Conservation (phyloP, 805 yeast species). For the Saturnispora silvae region DNA sequence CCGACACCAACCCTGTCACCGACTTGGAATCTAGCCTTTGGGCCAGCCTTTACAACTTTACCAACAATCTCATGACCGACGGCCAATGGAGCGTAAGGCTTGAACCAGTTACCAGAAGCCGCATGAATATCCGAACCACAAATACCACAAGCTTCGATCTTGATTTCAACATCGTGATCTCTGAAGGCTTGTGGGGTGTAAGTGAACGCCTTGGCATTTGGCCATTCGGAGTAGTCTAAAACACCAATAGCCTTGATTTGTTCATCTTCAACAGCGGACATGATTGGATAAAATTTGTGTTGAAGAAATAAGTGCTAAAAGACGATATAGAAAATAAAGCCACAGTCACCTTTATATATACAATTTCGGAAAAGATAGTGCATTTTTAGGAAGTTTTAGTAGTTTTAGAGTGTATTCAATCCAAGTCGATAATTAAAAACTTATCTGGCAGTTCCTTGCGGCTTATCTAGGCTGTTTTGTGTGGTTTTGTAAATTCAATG, state of each 20-base stretch:
- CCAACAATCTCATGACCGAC: constrained; percentile 43
- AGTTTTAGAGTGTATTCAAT: too few species aligned
- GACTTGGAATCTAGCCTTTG: constrained; percentile 24
- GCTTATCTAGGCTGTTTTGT: too few species aligned
- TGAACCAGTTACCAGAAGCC: constrained; percentile 24
- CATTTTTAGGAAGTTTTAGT: too few species aligned
- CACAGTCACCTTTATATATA: too few species aligned
- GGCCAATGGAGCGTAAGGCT: constrained; percentile 13
- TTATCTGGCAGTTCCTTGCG: too few species aligned
- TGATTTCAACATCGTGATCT: constrained; percentile 29
- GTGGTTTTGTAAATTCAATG: too few species aligned
- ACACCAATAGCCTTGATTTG: constrained; percentile 17
- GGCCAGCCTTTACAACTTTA: constrained; percentile 30
- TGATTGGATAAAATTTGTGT: neutral
- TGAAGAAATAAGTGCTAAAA: neutral
- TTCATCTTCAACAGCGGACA: constrained; percentile 4
- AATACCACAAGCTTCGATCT: constrained; percentile 37
- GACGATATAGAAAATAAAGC: too few species aligned
- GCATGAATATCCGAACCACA: constrained; percentile 44
- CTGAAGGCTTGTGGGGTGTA: constrained; percentile 14
- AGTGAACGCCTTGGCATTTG: constrained; percentile 14
- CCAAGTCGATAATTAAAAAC: too few species aligned
- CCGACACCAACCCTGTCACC: constrained; percentile 47
- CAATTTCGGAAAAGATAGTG: too few species aligned
- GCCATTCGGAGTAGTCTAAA: constrained; percentile 12